A percentile compares a stretch with the other conserved stretches of the same genome.
These are phyloP conservation scores for Russula earlei DNA, from an alignment of 768 basidiomycete genomes.

Conservation along the genomic window DNA sequence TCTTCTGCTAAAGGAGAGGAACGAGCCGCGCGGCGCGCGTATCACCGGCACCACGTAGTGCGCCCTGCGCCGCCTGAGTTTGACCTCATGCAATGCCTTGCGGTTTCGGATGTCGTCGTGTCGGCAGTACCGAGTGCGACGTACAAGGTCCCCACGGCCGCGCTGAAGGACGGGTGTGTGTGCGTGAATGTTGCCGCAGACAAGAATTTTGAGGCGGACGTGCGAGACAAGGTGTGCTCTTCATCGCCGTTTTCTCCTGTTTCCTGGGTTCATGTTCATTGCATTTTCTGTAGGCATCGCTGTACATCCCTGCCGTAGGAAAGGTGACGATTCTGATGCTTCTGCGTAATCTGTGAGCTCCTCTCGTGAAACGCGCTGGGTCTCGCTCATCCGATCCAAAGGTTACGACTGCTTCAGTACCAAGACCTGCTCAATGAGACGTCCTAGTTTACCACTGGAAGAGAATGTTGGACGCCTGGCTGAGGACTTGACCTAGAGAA, in stretches of 20 bases:
- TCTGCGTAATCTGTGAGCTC: constrained; percentile 81
- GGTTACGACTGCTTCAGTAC: constrained; percentile 7
- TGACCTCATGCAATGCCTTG: constrained; percentile 72
- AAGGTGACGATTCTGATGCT: constrained; percentile 97
- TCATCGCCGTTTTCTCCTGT: background rate
- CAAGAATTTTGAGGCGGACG: constrained; percentile 93
- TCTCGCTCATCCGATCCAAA: constrained; percentile 1
- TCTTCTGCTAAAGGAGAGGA: background rate
- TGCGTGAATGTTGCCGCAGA: constrained; percentile 90
- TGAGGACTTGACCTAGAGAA: background rate
- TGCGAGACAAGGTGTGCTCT: constrained; percentile 74
- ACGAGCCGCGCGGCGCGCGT: constrained; percentile 37
- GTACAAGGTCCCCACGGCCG: constrained; percentile 86
- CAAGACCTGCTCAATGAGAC: constrained; percentile 4
- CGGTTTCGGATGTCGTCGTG: constrained; percentile 84
- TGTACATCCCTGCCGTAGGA: constrained; percentile 95
- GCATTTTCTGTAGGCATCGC: constrained; percentile 53
- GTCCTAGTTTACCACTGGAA: background rate
- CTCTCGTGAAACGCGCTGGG: background rate
- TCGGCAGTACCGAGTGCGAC: constrained; percentile 79
- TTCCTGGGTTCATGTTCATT: background rate
- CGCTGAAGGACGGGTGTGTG: constrained; percentile 89
- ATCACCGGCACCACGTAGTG: constrained; percentile 78
- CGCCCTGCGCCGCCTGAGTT: constrained; percentile 45
- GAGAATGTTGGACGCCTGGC: background rate